Conservation (phyloP, 306 rosid species). For the apple (Malus domestica) region DNA sequence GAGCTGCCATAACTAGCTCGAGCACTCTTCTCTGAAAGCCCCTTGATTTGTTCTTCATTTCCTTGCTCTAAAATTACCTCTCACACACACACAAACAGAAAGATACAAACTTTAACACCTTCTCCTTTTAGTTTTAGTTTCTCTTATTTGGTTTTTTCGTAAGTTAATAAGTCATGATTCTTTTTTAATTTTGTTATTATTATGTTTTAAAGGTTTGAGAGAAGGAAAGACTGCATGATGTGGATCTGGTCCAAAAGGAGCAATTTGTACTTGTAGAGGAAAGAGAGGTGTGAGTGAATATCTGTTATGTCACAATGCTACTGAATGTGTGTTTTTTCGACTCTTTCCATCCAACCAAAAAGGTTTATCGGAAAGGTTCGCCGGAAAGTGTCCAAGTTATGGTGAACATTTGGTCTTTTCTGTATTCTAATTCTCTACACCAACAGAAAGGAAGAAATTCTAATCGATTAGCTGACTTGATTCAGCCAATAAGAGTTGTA, state of each 20-base stretch:
- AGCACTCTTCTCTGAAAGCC: too few relatives aligned
- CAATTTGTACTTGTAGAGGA: slow-evolving; percentile 27
- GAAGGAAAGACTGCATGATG: slow-evolving; percentile 31
- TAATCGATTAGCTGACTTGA: background rate
- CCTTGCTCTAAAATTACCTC: too few relatives aligned
- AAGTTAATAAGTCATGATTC: background rate
- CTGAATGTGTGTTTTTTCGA: slow-evolving; percentile 33
- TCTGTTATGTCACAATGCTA: slow-evolving; percentile 29
- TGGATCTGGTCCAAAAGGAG: slow-evolving; percentile 29
- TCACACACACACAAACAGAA: too few relatives aligned
- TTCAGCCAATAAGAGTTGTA: too few relatives aligned
- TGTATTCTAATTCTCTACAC: background rate
- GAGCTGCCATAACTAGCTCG: too few relatives aligned
- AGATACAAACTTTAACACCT: background rate
- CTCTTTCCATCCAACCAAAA: slow-evolving; percentile 38
- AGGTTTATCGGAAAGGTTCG: slow-evolving; percentile 11
- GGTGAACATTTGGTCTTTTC: background rate
- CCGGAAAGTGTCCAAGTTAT: slow-evolving; percentile 22
- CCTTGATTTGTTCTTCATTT: too few relatives aligned
- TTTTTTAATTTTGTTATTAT: background rate
- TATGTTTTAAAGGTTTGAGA: slow-evolving; percentile 18
- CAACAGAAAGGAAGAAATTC: background rate
- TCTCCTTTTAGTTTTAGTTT: background rate
- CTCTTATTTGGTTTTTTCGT: background rate
- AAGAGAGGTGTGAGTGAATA: slow-evolving; percentile 33